Conservation (phyloP, 2,329 filamentous ascomycete genomes). For the Calonectria fujianensis region DNA sequence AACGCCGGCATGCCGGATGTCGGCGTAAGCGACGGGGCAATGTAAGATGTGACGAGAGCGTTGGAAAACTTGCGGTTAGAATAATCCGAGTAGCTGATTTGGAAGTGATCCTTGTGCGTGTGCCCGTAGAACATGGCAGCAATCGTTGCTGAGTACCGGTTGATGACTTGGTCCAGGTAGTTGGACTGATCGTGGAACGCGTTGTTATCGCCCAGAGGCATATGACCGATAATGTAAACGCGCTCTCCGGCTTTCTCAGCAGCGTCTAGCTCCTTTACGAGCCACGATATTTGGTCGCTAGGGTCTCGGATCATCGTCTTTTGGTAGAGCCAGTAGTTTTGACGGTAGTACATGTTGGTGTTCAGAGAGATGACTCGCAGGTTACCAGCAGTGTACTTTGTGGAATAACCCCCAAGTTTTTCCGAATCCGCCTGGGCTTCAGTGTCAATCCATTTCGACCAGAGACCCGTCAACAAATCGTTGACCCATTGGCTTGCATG, state of each 20-base stretch:
- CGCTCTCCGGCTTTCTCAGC: slow-evolving; percentile 71
- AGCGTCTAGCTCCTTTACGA: slow-evolving; percentile 70
- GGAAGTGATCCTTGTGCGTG: slow-evolving; percentile 74
- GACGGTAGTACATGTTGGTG: slow-evolving; percentile 76
- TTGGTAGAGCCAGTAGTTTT: slow-evolving; percentile 74
- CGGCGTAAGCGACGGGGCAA: slow-evolving; percentile 73
- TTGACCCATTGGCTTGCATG: slow-evolving; percentile 72
- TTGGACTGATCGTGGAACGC: slow-evolving; percentile 72
- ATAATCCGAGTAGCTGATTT: slow-evolving; percentile 73
- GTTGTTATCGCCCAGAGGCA: slow-evolving; percentile 70
- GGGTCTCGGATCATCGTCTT: slow-evolving; percentile 71
- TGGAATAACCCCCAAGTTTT: slow-evolving; percentile 70
- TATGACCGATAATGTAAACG: slow-evolving; percentile 76
- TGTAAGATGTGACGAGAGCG: slow-evolving; percentile 71
- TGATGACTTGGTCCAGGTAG: slow-evolving; percentile 72
- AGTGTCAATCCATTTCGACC: slow-evolving; percentile 68
- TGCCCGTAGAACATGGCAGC: slow-evolving; percentile 75
- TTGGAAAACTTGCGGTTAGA: slow-evolving; percentile 61
- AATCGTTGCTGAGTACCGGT: slow-evolving; percentile 72
- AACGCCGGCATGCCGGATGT: slow-evolving; percentile 74
- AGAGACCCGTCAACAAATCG: slow-evolving; percentile 66
- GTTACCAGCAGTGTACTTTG: slow-evolving; percentile 65
- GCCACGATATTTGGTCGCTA: slow-evolving; percentile 71
- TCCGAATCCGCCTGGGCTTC: slow-evolving; percentile 56
- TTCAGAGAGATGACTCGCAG: slow-evolving; percentile 76